Base-by-base conservation (phyloP, 805 yeast species). In the Candida piceae region DNA sequence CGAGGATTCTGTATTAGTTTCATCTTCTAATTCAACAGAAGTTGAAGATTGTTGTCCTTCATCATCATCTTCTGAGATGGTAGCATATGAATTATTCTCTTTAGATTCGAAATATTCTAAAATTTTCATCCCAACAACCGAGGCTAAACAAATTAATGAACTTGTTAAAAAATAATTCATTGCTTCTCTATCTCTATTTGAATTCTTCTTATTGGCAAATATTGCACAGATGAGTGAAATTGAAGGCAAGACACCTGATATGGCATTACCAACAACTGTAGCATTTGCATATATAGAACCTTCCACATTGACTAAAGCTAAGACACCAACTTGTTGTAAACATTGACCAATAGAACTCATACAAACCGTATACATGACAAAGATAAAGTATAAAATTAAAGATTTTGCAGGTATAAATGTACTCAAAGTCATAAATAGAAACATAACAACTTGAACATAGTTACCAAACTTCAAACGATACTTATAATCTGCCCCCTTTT, bases 211-310 rank as follows among this genome's bases (percentile, higher is more conserved):
- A 35, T 37, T 55, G 8, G 44, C 44, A 20, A 56, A 50, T 18
- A 76, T 76, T 9, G 83, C 74, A 9, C 72, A 41, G 42, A 78
- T 80, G 48, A 77, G 72, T 11, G 83, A 79, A 15, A 84, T 55
- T 0, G 96, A 78, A 2, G 98, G 97, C 24, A 90, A 63, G 0
- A 93, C 95, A 2, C 98, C 98, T 0, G 97, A 87, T 13, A 90
- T 65, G 0, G 95, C 96, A 58, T 90, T 96, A 2, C 98, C 98
- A 3, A 89, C 89, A 83, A 93, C 85, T 2, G 83, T 83, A 0
- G 84, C 94, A 52, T 93, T 96, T 9, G 95, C 89, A 55, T 75
- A 84, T 11, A 78, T 71, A 1, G 86, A 70, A 4, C 93, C 89
- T 53, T 78, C 67, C 1, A 82, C 76, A 50, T 85, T 84, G 3